Percentiles rank a stretch among this genome's conserved stretches.
These are phyloP conservation scores for Thymus quinquecostatus DNA, from an alignment of 257 asterid genomes.

Conservation along the genomic window DNA sequence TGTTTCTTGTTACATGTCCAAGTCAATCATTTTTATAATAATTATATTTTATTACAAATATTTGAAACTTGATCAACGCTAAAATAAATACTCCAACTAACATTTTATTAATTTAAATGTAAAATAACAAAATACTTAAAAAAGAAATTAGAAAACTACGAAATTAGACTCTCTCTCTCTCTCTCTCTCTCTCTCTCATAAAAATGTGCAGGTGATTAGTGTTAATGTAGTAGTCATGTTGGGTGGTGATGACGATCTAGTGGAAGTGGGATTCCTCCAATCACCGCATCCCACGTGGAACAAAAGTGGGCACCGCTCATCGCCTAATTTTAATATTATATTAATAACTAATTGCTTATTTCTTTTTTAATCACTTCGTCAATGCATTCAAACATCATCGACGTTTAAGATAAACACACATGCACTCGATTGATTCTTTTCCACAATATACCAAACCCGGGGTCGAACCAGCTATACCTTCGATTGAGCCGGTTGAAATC, in stretches of 20 bases:
- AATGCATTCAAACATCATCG: not conserved
- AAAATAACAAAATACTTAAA: no score
- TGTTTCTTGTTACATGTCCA: no score
- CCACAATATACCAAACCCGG: not conserved
- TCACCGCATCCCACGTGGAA: conserved; percentile 25
- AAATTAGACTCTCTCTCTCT: not conserved
- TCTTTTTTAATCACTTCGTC: not conserved
- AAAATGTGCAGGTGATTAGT: no score
- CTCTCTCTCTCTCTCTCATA: not conserved
- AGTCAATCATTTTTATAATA: no score
- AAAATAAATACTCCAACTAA: no score
- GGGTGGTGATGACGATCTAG: not conserved
- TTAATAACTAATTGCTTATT: not conserved
- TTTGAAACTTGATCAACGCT: no score
- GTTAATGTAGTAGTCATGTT: not conserved
- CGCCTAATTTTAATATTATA: not conserved
- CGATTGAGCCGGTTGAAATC: no score
- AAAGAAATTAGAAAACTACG: no score
- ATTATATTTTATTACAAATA: no score
- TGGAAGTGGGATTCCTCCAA: conserved; percentile 22
- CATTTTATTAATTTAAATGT: no score
- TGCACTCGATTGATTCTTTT: not conserved
- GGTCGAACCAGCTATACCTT: no score
- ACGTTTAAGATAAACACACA: not conserved
- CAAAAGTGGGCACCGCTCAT: not conserved